These are phyloP conservation scores for Macrophomina phaseolina DNA, from an alignment of 2,329 filamentous ascomycete species.

Conservation along the genomic window DNA sequence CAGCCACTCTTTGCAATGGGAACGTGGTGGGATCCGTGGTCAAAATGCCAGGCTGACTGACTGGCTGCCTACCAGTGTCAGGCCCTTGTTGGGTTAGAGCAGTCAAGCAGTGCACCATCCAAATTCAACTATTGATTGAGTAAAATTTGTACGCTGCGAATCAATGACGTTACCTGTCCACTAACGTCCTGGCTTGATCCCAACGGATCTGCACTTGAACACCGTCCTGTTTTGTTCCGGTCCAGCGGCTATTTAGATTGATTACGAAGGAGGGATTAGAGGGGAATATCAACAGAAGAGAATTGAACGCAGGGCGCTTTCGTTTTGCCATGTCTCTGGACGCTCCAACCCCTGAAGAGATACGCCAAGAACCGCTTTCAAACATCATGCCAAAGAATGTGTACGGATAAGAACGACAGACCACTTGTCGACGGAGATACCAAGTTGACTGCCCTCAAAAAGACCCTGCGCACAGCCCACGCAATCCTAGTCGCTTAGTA, in stretches of 20 bases:
- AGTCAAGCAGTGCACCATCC: too few relatives aligned
- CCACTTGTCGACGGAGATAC: neutral
- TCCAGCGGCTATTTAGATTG: constrained; percentile 17
- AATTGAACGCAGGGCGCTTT: constrained; percentile 19
- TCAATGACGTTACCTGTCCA: neutral
- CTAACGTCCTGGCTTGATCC: neutral
- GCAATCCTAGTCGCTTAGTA: neutral
- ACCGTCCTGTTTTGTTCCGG: constrained; percentile 8
- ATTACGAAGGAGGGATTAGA: neutral
- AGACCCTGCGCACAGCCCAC: neutral
- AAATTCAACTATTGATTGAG: too few relatives aligned
- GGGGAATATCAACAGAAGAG: constrained; percentile 11
- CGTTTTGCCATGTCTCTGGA: neutral
- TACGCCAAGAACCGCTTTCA: neutral
- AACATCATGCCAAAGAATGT: neutral
- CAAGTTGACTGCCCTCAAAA: too few relatives aligned
- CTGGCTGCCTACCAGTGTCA: too few relatives aligned
- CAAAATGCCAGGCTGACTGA: too few relatives aligned
- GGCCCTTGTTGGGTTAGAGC: too few relatives aligned
- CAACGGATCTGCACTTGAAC: neutral
- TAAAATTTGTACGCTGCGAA: too few relatives aligned
- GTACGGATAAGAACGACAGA: neutral
- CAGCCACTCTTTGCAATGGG: too few relatives aligned
- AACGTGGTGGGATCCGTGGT: too few relatives aligned
- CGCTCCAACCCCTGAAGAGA: neutral